Base-by-base conservation (phyloP, 371 early-diverging fungal species). In the Mucor circinelloides region DNA sequence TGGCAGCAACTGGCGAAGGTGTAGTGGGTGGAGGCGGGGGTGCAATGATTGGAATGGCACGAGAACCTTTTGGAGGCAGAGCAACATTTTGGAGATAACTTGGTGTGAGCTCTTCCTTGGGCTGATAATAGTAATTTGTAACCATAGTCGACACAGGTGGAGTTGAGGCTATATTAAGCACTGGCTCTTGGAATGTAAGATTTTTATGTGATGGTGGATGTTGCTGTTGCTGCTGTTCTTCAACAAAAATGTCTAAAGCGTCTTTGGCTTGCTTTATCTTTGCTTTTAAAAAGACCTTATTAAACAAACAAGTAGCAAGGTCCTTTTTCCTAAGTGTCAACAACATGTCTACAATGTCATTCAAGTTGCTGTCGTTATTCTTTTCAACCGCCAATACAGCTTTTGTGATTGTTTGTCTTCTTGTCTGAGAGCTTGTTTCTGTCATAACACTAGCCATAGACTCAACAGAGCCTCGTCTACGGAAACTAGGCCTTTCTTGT, bases 291-390 rank as follows among this genome's bases (percentile, higher is more conserved):
- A 77, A 78, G 8, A 73, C 80, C 4, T 63, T 69, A 60, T 85
- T 85, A 36, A 85, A 85, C 13, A 82, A 55, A 63, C 86, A 85
- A 1, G 79, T 42, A 0, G 84, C 75, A 19, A 81, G 66, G 23
- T 85, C 86, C 48, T 78, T 82, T 21, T 73, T 72, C 50, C 74
- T 83, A 28, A 85, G 66, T 1, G 84, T 80, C 23, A 85, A 44
- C 21, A 85, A 50, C 73, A 85, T 72, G 10, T 81, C 81, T 2
- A 78, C 81, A 56, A 85, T 79, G 52, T 83, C 86, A 1, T 77
- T 70, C 3, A 66, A 54, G 19, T 75, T 56, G 9, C 60, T 38
- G 6, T 64, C 61, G 15, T 73, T 69, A 2, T 12, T 19, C 13
- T 62, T 57, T 34, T 63, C 63, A 13, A 67, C 17, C 5, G 58